Conservation (phyloP, 2,329 filamentous ascomycete species). For the Alternaria sp. region DNA sequence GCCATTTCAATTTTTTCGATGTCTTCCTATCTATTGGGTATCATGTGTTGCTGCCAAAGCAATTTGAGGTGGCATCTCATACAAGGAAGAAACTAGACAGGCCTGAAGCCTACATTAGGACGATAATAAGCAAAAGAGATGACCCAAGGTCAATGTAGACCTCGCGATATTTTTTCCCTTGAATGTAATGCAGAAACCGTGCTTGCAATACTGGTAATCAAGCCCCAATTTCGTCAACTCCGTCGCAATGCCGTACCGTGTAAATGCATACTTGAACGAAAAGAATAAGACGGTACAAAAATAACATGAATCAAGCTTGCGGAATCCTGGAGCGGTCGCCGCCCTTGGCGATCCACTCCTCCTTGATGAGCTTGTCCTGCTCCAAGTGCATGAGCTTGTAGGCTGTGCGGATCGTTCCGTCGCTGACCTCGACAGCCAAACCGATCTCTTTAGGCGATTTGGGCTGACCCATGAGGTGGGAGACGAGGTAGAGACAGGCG, state of each 20-base stretch:
- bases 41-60: slow-evolving; percentile 6
- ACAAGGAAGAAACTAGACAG: neutral
- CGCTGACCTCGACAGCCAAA: slow-evolving; percentile 83
- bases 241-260: neutral
- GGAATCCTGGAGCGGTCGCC: slow-evolving; percentile 76
- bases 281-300: neutral
- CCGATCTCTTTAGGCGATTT: slow-evolving; percentile 88
- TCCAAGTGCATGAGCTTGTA: slow-evolving; percentile 86
- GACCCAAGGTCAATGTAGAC: neutral
- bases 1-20: slow-evolving; percentile 3
- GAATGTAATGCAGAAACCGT: neutral
- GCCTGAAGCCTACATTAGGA: neutral
- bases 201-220: neutral
- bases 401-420: slow-evolving; percentile 94
- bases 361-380: slow-evolving; percentile 74
- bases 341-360: slow-evolving; percentile 75
- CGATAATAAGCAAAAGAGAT: neutral
- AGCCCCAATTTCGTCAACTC: neutral
- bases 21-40: slow-evolving; percentile 13
- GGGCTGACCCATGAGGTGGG: slow-evolving; percentile 79
- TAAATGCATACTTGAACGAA: neutral
- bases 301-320: slow-evolving; percentile 8
- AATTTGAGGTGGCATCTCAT: neutral
- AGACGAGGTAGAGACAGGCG: slow-evolving; percentile 96
- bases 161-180: neutral